Evolutionary conservation across 2,329 filamentous ascomycete genomes (phyloP).

Genomic region (Talaromyces sp.): DNA sequence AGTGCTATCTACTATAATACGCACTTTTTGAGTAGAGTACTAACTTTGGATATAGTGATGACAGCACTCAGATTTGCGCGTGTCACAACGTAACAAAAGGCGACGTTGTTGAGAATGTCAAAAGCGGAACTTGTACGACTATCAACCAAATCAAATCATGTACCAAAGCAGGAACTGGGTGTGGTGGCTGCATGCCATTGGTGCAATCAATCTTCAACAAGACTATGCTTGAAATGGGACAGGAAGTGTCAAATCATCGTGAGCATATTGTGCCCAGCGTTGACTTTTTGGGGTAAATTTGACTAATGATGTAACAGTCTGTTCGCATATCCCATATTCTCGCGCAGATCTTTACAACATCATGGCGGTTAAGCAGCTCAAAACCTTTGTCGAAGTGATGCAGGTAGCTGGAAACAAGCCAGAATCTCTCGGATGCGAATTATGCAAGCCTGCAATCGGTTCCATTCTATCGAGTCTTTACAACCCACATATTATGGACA

Average conservation of each 20-base stretch:
- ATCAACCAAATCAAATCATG: slow-evolving; percentile 83
- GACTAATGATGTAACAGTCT: slow-evolving; percentile 52
- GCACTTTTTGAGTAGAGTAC: too few species aligned
- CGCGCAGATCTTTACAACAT: slow-evolving; percentile 90
- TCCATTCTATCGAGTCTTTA: slow-evolving; percentile 80
- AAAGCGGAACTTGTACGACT: slow-evolving; percentile 78
- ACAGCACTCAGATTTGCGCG: slow-evolving; percentile 87
- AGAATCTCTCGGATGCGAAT: slow-evolving; percentile 77
- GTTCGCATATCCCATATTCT: slow-evolving; percentile 80
- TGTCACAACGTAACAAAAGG: slow-evolving; percentile 92
- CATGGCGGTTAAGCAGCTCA: slow-evolving; percentile 76
- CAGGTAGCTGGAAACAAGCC: slow-evolving; percentile 71
- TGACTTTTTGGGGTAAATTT: not conserved
- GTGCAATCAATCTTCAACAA: slow-evolving; percentile 89
- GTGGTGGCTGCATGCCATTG: slow-evolving; percentile 86
- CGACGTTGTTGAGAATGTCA: slow-evolving; percentile 71
- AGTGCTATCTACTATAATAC: too few species aligned
- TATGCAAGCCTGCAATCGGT: slow-evolving; percentile 80
- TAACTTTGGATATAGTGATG: slow-evolving; percentile 59
- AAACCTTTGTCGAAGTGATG: slow-evolving; percentile 76
- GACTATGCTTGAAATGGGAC: slow-evolving; percentile 80
- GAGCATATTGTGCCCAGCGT: slow-evolving; percentile 9
- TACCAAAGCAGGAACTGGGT: slow-evolving; percentile 89
- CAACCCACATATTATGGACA: slow-evolving; percentile 80
- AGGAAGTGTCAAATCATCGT: slow-evolving; percentile 80